phyloP scores from a whole-genome alignment of 140 eudicot species.

The Anethum foeniculum region DNA sequence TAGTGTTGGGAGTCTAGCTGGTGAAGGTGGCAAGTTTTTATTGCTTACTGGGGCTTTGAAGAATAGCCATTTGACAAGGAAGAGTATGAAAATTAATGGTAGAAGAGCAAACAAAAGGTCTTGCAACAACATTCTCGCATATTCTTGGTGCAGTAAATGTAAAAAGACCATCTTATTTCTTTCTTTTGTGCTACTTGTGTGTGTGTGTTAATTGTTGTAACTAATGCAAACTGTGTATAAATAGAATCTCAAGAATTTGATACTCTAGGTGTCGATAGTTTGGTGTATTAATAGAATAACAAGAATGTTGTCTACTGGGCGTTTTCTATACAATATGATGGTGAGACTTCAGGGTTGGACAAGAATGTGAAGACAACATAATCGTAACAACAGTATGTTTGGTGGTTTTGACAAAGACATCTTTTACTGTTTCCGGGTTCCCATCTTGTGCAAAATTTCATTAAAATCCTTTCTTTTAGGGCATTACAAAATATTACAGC shows the following conservation, averaged over 20 bases:
- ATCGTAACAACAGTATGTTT: no score
- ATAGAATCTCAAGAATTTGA: not conserved
- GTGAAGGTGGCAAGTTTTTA: conserved; percentile 28
- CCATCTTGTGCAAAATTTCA: no score
- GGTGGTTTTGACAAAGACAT: not conserved
- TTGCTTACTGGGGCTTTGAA: not conserved
- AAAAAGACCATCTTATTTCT: not conserved
- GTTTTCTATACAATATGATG: no score
- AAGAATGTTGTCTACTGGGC: not conserved
- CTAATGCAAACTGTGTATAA: not conserved
- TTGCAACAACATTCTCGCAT: not conserved
- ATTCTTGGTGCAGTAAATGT: not conserved
- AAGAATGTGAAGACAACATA: no score
- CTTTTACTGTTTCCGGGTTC: no score
- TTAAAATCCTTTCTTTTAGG: not conserved
- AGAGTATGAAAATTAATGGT: not conserved
- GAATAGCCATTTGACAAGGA: conserved; percentile 20
- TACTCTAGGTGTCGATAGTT: not conserved
- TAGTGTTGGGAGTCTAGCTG: conserved; percentile 19
- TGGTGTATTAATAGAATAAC: not conserved
- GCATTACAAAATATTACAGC: no score
- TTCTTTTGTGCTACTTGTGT: not conserved
- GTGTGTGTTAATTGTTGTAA: not conserved
- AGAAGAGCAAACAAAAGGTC: not conserved
- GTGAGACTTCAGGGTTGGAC: no score